phyloP scores from a whole-genome alignment of 495 filamentous ascomycete genomes.

The Monascus purpureus region DNA sequence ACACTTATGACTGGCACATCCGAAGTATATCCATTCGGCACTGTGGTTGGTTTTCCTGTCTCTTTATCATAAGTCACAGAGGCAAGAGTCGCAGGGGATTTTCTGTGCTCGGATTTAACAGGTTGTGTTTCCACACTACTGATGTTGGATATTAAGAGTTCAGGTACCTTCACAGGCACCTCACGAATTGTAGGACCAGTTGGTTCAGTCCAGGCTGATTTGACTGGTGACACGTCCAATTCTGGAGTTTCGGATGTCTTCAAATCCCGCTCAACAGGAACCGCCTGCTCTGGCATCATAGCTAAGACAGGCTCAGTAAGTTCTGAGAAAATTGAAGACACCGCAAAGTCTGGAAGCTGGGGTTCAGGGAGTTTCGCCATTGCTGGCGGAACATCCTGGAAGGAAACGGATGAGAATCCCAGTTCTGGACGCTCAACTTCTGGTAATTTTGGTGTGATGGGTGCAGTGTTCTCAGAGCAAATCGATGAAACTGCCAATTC shows the following conservation, averaged over 20 bases:
- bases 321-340: conserved; percentile 30
- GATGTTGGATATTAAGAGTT: conserved; percentile 24
- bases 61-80: too few species aligned
- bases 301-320: conserved; percentile 29
- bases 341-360: conserved; percentile 19
- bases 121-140: conserved; percentile 28
- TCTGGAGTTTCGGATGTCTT: conserved; percentile 4
- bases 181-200: conserved; percentile 12
- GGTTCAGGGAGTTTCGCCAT: conserved; percentile 10
- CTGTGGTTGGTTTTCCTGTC: too few species aligned
- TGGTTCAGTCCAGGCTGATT: conserved; percentile 23
- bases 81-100: conserved; percentile 6
- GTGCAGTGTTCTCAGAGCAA: conserved; percentile 34
- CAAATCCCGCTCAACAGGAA: background rate
- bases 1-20: conserved; percentile 17
- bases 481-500: conserved; percentile 35
- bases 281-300: conserved; percentile 3
- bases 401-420: conserved; percentile 4
- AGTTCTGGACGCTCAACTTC: conserved; percentile 5
- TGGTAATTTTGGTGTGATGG: conserved; percentile 17
- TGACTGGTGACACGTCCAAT: conserved; percentile 19
- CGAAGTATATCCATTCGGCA: conserved; percentile 8
- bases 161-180: conserved; percentile 3
- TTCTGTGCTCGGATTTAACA: conserved; percentile 7
- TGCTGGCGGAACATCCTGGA: conserved; percentile 11